Conservation (phyloP, 2,329 filamentous ascomycete species). For the Xylariaceae sp. region DNA sequence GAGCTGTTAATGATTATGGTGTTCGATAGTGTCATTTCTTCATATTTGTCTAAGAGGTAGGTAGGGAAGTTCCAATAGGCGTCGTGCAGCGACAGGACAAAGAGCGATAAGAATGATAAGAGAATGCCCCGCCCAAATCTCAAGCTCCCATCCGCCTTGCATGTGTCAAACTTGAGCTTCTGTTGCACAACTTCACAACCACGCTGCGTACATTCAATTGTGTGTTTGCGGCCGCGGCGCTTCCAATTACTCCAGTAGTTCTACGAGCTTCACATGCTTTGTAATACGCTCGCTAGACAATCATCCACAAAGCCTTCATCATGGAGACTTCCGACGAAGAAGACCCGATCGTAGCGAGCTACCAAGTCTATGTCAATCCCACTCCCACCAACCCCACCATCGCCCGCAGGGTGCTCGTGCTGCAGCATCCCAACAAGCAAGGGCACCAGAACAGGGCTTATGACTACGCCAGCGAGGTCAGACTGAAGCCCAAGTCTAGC, state of each 20-base stretch:
- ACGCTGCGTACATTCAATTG: too few relatives aligned
- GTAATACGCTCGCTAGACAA: not conserved
- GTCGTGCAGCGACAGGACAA: too few relatives aligned
- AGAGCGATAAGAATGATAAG: constrained; percentile 9
- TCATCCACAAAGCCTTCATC: constrained; percentile 8
- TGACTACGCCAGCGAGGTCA: constrained; percentile 66
- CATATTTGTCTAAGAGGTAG: too few relatives aligned
- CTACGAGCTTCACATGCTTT: not conserved
- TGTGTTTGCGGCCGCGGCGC: too few relatives aligned
- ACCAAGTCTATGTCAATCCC: constrained; percentile 62
- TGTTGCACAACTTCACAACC: too few relatives aligned
- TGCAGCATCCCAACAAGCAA: constrained; percentile 82
- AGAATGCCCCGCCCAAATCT: constrained; percentile 12
- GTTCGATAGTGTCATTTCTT: not conserved
- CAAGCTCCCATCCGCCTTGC: not conserved
- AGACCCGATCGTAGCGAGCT: constrained; percentile 70
- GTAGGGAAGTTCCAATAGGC: too few relatives aligned
- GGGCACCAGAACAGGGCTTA: constrained; percentile 51
- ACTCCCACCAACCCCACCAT: constrained; percentile 64
- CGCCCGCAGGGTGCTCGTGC: constrained; percentile 68
- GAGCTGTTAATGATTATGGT: too few relatives aligned
- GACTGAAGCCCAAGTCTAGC: constrained; percentile 76
- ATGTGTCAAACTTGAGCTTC: constrained; percentile 2
- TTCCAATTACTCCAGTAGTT: not conserved
- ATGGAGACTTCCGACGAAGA: constrained; percentile 35